Evolutionary conservation across 371 early-diverging fungal genomes (phyloP), one percentile per base, ranked within the genome.

Genomic region (Apophysomyces ossiformis): DNA sequence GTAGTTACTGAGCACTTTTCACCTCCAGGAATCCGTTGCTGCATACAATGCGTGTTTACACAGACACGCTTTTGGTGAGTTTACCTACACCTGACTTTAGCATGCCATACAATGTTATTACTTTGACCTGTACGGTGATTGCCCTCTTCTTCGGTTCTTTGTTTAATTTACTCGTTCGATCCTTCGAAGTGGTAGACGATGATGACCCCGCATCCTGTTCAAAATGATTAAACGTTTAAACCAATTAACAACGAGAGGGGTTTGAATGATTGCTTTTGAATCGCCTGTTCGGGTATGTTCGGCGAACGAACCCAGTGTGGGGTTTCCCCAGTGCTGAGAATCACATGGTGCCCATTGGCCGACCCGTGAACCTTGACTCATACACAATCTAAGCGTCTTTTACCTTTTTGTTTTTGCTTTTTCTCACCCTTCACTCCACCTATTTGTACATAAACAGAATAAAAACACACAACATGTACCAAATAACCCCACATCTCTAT

Each of bases 21-120:
- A 9, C 15, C 26, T 54, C 21, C 41, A 37, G 38, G 32, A 54
- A 65, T 69, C 47, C 26, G 64, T 1, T 58, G 43, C 60, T 57
- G 72, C 56, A 71, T 66, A 70, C 72, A 35, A 80, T 83, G 54
- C 77, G 92, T 18, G 69, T 94, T 9, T 95, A 93, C 69, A 95
- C 96, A 1, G 93, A 95, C 66, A 87, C 90, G 5, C 67, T 96
- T 9, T 79, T 96, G 47, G 87, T 96, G 38, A 90, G 89, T 47
- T 83, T 96, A 57, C 96, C 97, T 6, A 94, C 96, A 9, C 98
- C 99, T 2, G 99, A 99, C 65, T 99, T 99, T 66, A 92, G 92
- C 61, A 99, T 99, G 99, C 98, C 98, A 0, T 99, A 98, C 77
- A 99, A 99, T 78, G 98, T 98, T 54, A 96, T 97, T 61, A 96